Conservation (phyloP, 257 asterid genomes). For the Lycium ferocissimum region DNA sequence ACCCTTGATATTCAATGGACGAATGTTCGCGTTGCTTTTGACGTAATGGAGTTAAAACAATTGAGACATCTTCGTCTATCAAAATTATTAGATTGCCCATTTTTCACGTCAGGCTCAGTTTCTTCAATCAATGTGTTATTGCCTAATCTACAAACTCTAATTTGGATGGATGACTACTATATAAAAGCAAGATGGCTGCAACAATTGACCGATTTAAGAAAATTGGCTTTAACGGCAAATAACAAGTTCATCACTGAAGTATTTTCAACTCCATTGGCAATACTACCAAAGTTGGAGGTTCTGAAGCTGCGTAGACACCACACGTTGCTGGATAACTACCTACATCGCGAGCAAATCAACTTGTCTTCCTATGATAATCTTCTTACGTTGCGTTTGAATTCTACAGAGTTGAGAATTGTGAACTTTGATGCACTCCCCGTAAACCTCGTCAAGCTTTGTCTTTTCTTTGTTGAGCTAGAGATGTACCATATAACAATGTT, state of each 20-base stretch:
- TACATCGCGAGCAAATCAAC: too few species aligned
- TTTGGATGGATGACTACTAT: not conserved
- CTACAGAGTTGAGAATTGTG: too few species aligned
- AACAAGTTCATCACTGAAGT: not conserved
- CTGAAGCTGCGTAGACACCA: too few species aligned
- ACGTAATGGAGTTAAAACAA: constrained; percentile 28
- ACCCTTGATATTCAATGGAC: constrained; percentile 22
- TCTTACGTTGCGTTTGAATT: too few species aligned
- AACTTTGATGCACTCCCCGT: too few species aligned
- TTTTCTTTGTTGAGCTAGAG: too few species aligned
- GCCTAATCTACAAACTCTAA: constrained; percentile 20
- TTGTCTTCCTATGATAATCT: too few species aligned
- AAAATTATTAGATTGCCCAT: not conserved
- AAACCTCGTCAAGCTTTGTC: too few species aligned
- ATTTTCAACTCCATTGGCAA: not conserved
- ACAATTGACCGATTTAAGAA: constrained; percentile 27
- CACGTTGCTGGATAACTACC: too few species aligned
- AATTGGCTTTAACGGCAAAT: constrained; percentile 1
- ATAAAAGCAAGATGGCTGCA: constrained; percentile 15
- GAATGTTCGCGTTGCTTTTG: not conserved
- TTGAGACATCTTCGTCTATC: not conserved
- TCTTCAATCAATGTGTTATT: not conserved
- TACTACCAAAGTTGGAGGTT: too few species aligned
- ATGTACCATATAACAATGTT: too few species aligned
- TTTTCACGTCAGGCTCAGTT: not conserved